These are phyloP conservation scores for Zalaria obscura DNA, from an alignment of 2,329 filamentous ascomycete species.

Conservation along the genomic window DNA sequence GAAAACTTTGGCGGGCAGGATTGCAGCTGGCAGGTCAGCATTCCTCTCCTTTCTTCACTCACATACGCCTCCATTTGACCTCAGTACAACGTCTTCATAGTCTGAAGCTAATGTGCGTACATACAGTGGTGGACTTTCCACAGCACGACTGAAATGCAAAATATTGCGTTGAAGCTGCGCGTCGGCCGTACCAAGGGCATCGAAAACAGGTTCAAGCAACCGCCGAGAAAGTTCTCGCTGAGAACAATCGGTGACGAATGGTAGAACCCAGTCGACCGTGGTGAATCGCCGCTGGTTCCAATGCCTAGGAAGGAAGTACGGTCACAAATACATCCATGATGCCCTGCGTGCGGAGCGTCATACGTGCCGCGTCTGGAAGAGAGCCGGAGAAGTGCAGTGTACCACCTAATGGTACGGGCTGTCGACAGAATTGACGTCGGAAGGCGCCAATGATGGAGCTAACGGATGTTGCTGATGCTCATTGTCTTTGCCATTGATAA, in stretches of 20 bases:
- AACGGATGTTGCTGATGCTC: too few relatives aligned
- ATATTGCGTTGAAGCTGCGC: conserved; percentile 8
- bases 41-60: not conserved
- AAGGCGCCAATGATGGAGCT: too few relatives aligned
- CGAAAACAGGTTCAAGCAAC: conserved; percentile 11
- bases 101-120: not conserved
- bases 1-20: conserved; percentile 16
- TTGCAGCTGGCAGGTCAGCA: conserved; percentile 18
- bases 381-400: too few relatives aligned
- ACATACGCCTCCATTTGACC: not conserved
- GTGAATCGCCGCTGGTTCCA: too few relatives aligned
- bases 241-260: conserved; percentile 1
- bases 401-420: too few relatives aligned
- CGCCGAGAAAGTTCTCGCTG: conserved; percentile 6
- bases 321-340: too few relatives aligned
- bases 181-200: conserved; percentile 12
- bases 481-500: too few relatives aligned
- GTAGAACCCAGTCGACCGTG: not conserved
- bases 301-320: too few relatives aligned
- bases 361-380: too few relatives aligned
- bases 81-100: not conserved
- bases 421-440: too few relatives aligned
- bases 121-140: conserved; percentile 14
- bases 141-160: conserved; percentile 9
- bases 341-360: too few relatives aligned